Evolutionary conservation across 164 flowering plant species (phyloP).

Genomic region (Berberis thunbergii): DNA sequence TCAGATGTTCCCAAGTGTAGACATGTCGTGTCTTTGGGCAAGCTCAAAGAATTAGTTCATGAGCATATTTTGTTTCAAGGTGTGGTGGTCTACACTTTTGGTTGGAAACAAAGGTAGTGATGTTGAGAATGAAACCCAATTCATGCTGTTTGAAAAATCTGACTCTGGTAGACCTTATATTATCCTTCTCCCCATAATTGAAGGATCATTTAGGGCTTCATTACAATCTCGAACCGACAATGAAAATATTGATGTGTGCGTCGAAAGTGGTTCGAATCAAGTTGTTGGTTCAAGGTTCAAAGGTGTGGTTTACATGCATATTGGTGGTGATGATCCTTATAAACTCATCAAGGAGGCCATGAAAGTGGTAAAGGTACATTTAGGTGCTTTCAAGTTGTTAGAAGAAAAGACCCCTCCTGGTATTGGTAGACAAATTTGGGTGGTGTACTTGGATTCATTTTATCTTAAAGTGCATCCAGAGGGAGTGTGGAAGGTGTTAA

Average conservation of each 20-base stretch:
- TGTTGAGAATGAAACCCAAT: constrained; percentile 74
- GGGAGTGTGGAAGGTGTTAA: background rate
- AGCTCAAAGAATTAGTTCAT: constrained; percentile 50
- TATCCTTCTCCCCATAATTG: constrained; percentile 60
- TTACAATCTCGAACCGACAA: constrained; percentile 42
- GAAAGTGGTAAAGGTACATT: constrained; percentile 33
- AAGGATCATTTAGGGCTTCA: constrained; percentile 61
- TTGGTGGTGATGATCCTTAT: constrained; percentile 68
- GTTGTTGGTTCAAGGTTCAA: constrained; percentile 27
- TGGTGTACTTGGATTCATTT: constrained; percentile 4
- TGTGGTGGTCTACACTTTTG: constrained; percentile 97
- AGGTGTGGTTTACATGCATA: constrained; percentile 42
- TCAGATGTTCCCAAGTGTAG: constrained; percentile 29
- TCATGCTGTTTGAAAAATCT: constrained; percentile 49
- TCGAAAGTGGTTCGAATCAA: constrained; percentile 69
- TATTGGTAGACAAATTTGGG: constrained; percentile 35
- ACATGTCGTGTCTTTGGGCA: constrained; percentile 59
- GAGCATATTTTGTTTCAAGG: constrained; percentile 88
- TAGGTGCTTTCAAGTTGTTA: constrained; percentile 58
- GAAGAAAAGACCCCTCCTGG: constrained; percentile 53
- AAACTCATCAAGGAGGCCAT: constrained; percentile 41
- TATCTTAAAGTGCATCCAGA: background rate
- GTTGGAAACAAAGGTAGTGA: constrained; percentile 56
- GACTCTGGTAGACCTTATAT: constrained; percentile 53
- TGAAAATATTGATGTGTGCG: constrained; percentile 51